These are phyloP conservation scores for Groenewaldozyma auringiensis DNA, from an alignment of 1,139 yeast species.

Conservation along the genomic window DNA sequence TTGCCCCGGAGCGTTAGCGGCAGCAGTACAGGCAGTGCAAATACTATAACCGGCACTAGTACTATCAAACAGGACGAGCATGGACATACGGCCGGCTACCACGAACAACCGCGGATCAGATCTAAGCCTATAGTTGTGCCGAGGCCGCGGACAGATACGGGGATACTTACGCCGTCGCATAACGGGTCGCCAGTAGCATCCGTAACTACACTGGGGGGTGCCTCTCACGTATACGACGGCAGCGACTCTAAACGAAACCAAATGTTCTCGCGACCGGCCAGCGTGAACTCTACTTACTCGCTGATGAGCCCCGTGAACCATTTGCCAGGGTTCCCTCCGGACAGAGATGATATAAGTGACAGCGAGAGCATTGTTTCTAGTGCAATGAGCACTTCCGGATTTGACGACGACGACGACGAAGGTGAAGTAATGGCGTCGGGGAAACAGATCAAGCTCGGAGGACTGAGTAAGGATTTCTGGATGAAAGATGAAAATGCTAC, in stretches of 20 bases:
- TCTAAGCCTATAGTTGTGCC: not conserved
- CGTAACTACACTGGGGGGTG: not conserved
- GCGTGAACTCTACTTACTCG: slow-evolving; percentile 19
- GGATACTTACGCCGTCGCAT: not conserved
- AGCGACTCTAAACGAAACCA: not conserved
- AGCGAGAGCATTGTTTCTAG: slow-evolving; percentile 25
- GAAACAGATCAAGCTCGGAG: slow-evolving; percentile 21
- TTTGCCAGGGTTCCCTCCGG: slow-evolving; percentile 23
- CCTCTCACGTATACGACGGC: not conserved
- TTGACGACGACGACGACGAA: not conserved
- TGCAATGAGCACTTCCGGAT: slow-evolving; percentile 5
- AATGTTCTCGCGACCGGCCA: slow-evolving; percentile 20
- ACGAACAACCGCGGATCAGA: no score
- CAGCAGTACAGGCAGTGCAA: slow-evolving; percentile 2
- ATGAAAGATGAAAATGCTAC: slow-evolving; percentile 84
- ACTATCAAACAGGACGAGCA: not conserved
- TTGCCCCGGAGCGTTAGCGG: slow-evolving; percentile 14
- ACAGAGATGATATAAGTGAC: slow-evolving; percentile 26
- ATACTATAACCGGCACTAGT: not conserved
- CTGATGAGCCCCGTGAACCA: slow-evolving; percentile 20
- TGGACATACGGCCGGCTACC: no score
- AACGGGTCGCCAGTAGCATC: not conserved
- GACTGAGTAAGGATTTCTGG: slow-evolving; percentile 60
- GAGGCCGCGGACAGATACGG: not conserved
- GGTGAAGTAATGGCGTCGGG: not conserved